These are phyloP conservation scores for Fusarium sambucinum DNA, from an alignment of 2,329 filamentous ascomycete species.

Conservation along the genomic window DNA sequence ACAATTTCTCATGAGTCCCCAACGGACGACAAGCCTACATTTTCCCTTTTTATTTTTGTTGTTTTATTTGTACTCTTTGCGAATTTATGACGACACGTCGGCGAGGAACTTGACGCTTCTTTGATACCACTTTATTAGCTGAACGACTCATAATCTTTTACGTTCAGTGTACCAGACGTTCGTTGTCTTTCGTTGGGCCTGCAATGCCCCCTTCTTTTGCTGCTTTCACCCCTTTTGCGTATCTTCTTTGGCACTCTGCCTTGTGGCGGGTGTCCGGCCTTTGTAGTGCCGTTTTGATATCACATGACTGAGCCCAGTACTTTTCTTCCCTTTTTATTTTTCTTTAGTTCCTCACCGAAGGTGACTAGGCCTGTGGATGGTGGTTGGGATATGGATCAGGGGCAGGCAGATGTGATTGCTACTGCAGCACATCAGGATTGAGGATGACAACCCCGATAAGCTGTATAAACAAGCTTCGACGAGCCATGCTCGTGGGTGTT, in stretches of 20 bases:
- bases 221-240: slow-evolving; percentile 29
- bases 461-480: slow-evolving; percentile 11
- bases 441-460: slow-evolving; percentile 5
- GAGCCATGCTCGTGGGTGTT: slow-evolving; percentile 7
- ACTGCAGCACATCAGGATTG: slow-evolving; percentile 9
- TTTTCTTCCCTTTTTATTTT: slow-evolving; percentile 36
- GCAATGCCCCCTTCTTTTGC: slow-evolving; percentile 26
- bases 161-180: slow-evolving; percentile 44
- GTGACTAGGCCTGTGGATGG: slow-evolving; percentile 34
- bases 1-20: slow-evolving; percentile 37
- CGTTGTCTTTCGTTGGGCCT: slow-evolving; percentile 38
- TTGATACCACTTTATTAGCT: slow-evolving; percentile 50
- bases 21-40: slow-evolving; percentile 26
- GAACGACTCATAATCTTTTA: slow-evolving; percentile 42
- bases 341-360: slow-evolving; percentile 38
- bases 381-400: slow-evolving; percentile 24
- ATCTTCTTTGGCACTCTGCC: slow-evolving; percentile 27
- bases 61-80: slow-evolving; percentile 24
- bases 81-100: slow-evolving; percentile 46
- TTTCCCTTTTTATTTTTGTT: slow-evolving; percentile 14
- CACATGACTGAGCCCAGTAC: slow-evolving; percentile 44
- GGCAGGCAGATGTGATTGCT: not conserved
- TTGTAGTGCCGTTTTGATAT: slow-evolving; percentile 39
- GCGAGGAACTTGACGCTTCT: slow-evolving; percentile 46
- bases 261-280: slow-evolving; percentile 23